Evolutionary conservation across 1,284 basidiomycete species (phyloP), one percentile per base, ranked within the genome.

Genomic region (Trichosporon faecale): DNA sequence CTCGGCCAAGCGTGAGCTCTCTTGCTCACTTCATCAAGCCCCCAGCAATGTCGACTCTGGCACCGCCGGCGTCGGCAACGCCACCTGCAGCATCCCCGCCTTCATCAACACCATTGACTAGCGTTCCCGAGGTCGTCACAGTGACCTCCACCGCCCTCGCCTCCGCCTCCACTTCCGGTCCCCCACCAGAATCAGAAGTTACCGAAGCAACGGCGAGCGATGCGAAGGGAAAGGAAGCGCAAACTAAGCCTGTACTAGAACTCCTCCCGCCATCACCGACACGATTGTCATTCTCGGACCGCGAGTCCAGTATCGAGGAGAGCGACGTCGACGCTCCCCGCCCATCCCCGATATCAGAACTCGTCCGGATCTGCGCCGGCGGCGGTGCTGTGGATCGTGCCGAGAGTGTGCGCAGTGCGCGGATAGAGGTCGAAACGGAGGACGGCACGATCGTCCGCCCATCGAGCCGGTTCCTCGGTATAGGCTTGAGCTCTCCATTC

Each of bases 331-430:
- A 55, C 40, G 60, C 37, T 0, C 27, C 52, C 31, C 21, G 68
- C 52, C 49, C 64, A 29, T 6, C 35, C 40, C 2, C 68, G 16
- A 61, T 72, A 25, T 57, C 61, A 35, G 66, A 68, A 7, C 61
- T 72, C 18, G 71, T 68, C 4, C 63, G 71, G 16, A 66, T 72
- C 2, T 70, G 71, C 55, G 71, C 69, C 25, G 71, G 68, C 64
- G 61, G 37, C 31, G 33, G 61, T 23, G 61, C 64, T 14, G 52
- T 65, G 14, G 46, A 21, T 52, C 60, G 44, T 9, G 46, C 23
- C 40, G 68, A 29, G 49, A 46, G 63, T 35, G 67, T 68, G 9
- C 52, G 57, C 21, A 23, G 18, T 5, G 33, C 63, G 2, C 63
- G 63, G 11, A n/a, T 25, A 18, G 31, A 61, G 65, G 57, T 61